Conservation (phyloP, 2,329 filamentous ascomycete genomes). For the Tolypocladium pustulatum region DNA sequence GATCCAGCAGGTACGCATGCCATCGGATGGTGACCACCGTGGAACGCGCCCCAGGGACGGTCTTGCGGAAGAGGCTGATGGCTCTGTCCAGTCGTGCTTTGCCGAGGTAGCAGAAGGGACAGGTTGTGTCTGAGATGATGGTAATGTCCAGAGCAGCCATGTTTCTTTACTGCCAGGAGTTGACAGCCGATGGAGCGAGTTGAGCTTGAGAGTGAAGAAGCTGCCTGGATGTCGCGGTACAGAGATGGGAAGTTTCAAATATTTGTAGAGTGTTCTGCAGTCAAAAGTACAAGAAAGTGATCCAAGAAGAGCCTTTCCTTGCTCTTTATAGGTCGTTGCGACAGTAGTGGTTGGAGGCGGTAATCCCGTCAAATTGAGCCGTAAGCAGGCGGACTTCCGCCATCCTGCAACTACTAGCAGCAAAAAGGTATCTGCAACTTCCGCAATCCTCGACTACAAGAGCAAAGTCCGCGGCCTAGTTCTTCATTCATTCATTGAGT, state of each 20-base stretch:
- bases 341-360: background rate
- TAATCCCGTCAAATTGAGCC: background rate
- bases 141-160: slow-evolving; percentile 72
- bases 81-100: slow-evolving; percentile 64
- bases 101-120: slow-evolving; percentile 72
- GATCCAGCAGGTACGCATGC: no score
- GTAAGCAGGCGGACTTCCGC: slow-evolving; percentile 5
- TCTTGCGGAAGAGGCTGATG: slow-evolving; percentile 54
- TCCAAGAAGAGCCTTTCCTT: no score
- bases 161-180: slow-evolving; percentile 3
- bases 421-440: background rate
- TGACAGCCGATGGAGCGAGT: background rate
- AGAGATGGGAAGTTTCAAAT: background rate
- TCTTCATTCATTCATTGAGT: no score
- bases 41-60: slow-evolving; percentile 42
- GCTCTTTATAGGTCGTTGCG: background rate
- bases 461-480: background rate
- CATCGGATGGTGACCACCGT: slow-evolving; percentile 67
- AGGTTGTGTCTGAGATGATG: slow-evolving; percentile 73
- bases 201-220: background rate
- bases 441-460: no score
- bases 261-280: no score
- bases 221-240: no score
- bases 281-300: no score
- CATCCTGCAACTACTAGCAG: background rate